Evolutionary conservation across 2,329 filamentous ascomycete genomes (phyloP), one percentile per base, ranked within the genome.

Genomic region (Pyricularia pennisetigena): DNA sequence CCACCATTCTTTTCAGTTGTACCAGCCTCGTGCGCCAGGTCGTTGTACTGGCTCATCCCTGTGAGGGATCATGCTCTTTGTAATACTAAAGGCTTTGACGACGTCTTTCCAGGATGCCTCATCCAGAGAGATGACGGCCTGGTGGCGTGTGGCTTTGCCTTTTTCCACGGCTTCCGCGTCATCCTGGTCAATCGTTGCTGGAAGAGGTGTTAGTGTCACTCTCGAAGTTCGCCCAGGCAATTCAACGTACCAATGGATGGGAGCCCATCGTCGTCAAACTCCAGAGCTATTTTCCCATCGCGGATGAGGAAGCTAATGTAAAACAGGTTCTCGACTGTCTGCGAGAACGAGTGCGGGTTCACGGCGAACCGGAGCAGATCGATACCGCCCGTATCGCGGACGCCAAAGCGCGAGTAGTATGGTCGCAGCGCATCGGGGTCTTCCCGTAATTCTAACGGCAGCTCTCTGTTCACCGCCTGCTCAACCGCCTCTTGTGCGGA

Each of bases 241-340:
- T 23, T 23, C 9, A 16, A 84, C 90, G 82, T 83, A 97, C 93
- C 82, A 65, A 98, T 78, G 26, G 92, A 88, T n/a, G 94, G 94
- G 61, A 97, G 80, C 1, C 86, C 88, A 70, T 90, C 80, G 14
- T 88, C 84, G 74, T 97, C 94, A 68, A 88, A 85, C 3, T 86
- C 82, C n/a, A 99, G 83, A 41, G 87, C 87, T 6, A 93, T 86
- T 69, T 86, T 87, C 12, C 93, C 93, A 78, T 99, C 95, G 69
- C 92, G 88, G 69, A 98, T 93, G 70, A 99, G 80, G 75, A 99
- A 99, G 76, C 92, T 96, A 72, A 97, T 87, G 76, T 98, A 98
- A 78, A 99, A 99, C 73, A 99, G 83, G 74, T 99, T 99, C 76
- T 99, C 95, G 7, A 99, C 89, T 0, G 93, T 97, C 78, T 99